These are phyloP conservation scores for Talaromyces sp. DNA, from an alignment of 2,329 filamentous ascomycete genomes.

Conservation along the genomic window DNA sequence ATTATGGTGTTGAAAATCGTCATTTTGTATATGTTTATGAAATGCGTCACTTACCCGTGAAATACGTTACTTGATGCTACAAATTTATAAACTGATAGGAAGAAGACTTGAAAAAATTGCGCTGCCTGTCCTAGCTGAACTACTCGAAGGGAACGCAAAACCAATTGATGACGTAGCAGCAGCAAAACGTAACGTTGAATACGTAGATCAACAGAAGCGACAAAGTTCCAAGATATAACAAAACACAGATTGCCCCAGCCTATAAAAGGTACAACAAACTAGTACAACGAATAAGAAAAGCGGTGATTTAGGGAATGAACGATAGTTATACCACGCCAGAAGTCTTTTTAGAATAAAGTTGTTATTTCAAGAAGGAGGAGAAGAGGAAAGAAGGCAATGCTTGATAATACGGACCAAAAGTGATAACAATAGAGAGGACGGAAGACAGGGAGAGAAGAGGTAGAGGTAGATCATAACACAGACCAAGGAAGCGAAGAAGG, in stretches of 20 bases:
- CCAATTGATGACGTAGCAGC: neutral
- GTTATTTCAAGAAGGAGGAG: constrained; percentile 4
- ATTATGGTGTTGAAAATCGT: no score
- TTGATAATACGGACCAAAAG: constrained; percentile 12
- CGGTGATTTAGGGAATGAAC: neutral
- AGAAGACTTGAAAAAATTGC: neutral
- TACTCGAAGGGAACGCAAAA: neutral
- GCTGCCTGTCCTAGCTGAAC: neutral
- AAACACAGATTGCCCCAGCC: constrained; percentile 3
- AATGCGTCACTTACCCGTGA: no score
- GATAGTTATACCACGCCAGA: constrained; percentile 13
- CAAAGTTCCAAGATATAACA: neutral
- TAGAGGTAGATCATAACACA: constrained; percentile 20
- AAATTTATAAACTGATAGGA: neutral
- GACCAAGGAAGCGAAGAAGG: constrained; percentile 22
- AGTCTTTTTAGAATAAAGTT: constrained; percentile 3
- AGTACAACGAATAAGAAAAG: constrained; percentile 8
- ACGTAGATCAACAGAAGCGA: neutral
- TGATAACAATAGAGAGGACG: constrained; percentile 2
- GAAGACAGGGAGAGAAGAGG: neutral
- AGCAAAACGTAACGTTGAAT: neutral
- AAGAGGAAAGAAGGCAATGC: constrained; percentile 3
- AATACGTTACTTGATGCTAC: neutral
- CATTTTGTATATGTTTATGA: no score
- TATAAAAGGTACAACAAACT: constrained; percentile 1